phyloP scores from a whole-genome alignment of 768 basidiomycete species.

The Amyloporia xantha region DNA sequence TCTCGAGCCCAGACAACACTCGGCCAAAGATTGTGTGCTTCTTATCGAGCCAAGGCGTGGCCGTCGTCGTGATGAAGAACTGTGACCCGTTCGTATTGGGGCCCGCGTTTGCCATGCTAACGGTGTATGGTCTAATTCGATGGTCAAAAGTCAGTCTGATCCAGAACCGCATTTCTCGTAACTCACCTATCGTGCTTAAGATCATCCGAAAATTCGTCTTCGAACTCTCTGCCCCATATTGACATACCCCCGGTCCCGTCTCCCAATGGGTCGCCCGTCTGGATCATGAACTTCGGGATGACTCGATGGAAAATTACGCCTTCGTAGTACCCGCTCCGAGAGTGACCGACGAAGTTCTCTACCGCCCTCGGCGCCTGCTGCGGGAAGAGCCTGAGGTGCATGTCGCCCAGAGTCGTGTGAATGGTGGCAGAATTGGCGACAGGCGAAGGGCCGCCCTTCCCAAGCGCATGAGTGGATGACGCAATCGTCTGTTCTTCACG shows the following conservation, averaged over 20 bases:
- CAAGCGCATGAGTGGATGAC: slow-evolving; percentile 41
- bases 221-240: slow-evolving; percentile 87
- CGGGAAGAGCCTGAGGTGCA: slow-evolving; percentile 84
- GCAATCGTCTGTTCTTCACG: slow-evolving; percentile 92
- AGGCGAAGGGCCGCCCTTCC: slow-evolving; percentile 54
- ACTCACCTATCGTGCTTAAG: slow-evolving; percentile 83
- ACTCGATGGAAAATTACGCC: slow-evolving; percentile 94
- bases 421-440: slow-evolving; percentile 80
- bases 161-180: neutral
- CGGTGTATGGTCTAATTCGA: slow-evolving; percentile 72
- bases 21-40: slow-evolving; percentile 93
- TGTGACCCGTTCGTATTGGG: slow-evolving; percentile 90
- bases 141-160: neutral
- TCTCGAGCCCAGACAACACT: slow-evolving; percentile 80
- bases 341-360: slow-evolving; percentile 95
- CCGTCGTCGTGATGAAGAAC: slow-evolving; percentile 96
- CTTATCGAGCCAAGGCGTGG: slow-evolving; percentile 89
- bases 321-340: slow-evolving; percentile 86
- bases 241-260: slow-evolving; percentile 90
- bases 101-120: slow-evolving; percentile 94
- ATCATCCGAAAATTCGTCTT: slow-evolving; percentile 89
- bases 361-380: slow-evolving; percentile 91
- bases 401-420: slow-evolving; percentile 94
- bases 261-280: slow-evolving; percentile 92
- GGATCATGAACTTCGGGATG: slow-evolving; percentile 98